Conservation (phyloP, 1,284 basidiomycete species). For the Apiotrichum akiyoshidainum region DNA sequence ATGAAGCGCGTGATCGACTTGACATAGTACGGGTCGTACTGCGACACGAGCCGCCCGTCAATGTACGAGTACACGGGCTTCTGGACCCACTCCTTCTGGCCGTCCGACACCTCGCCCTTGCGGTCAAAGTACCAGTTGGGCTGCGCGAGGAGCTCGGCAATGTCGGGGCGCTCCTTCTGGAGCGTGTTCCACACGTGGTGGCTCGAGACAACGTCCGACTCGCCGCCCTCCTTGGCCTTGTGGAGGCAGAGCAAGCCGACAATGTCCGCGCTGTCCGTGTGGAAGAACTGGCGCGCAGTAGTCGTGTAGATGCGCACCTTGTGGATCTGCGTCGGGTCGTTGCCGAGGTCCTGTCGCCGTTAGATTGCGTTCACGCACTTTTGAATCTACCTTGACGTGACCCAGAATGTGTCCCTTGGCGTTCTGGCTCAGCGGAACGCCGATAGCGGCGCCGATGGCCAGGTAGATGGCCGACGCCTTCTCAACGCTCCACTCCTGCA, state of each 20-base stretch:
- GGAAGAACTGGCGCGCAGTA: slow-evolving; percentile 51
- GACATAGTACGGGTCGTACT: slow-evolving; percentile 42
- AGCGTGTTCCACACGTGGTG: slow-evolving; percentile 52
- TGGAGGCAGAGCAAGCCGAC: slow-evolving; percentile 53
- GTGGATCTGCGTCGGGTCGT: slow-evolving; percentile 50
- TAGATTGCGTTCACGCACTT: not conserved
- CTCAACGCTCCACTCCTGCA: slow-evolving; percentile 44
- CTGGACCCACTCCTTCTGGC: slow-evolving; percentile 24
- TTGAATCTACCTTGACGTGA: slow-evolving; percentile 46
- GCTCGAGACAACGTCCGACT: slow-evolving; percentile 51
- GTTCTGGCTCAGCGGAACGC: slow-evolving; percentile 48
- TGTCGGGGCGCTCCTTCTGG: slow-evolving; percentile 49
- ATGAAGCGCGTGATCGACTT: slow-evolving; percentile 25
- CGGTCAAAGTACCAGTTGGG: slow-evolving; percentile 44
- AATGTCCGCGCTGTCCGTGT: slow-evolving; percentile 42
- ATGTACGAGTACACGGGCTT: slow-evolving; percentile 24
- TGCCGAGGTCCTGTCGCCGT: slow-evolving; percentile 41
- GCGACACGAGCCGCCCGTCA: slow-evolving; percentile 26
- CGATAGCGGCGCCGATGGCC: slow-evolving; percentile 48
- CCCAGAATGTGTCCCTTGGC: slow-evolving; percentile 51
- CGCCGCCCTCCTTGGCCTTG: slow-evolving; percentile 51
- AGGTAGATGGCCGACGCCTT: slow-evolving; percentile 50
- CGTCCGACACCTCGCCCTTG: slow-evolving; percentile 29
- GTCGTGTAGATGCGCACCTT: slow-evolving; percentile 54
- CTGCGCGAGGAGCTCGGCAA: slow-evolving; percentile 41